phyloP scores from a whole-genome alignment of 139 green algal genomes.

The Mesotaenium endlicherianum region DNA sequence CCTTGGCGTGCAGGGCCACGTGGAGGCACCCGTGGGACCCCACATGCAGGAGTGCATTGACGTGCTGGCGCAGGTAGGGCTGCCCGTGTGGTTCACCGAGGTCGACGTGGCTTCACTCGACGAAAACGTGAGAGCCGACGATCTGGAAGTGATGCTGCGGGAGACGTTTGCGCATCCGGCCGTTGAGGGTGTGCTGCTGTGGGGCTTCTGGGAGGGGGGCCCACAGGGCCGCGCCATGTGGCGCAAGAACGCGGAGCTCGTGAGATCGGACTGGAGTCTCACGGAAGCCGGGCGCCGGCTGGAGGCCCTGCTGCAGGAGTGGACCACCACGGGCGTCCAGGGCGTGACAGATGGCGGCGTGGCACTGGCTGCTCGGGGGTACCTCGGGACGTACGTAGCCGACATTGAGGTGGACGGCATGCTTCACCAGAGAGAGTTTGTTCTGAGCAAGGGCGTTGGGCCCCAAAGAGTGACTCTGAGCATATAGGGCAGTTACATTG shows the following conservation, averaged over 20 bases:
- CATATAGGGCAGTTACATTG: not conserved
- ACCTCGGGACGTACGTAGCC: slow-evolving; percentile 32
- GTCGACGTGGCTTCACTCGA: slow-evolving; percentile 20
- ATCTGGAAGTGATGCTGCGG: slow-evolving; percentile 44
- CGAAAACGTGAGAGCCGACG: slow-evolving; percentile 34
- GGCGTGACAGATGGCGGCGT: slow-evolving; percentile 22
- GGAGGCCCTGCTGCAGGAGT: slow-evolving; percentile 26
- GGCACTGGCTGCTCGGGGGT: slow-evolving; percentile 5
- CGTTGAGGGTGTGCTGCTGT: slow-evolving; percentile 46
- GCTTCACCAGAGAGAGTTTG: not conserved
- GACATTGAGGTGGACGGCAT: not conserved
- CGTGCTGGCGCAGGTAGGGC: not conserved
- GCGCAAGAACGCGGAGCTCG: slow-evolving; percentile 2
- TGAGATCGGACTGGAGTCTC: slow-evolving; percentile 28
- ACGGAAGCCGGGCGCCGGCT: slow-evolving; percentile 30
- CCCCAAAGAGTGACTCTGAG: not conserved
- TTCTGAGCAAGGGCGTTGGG: not conserved
- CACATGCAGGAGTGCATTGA: slow-evolving; percentile 15
- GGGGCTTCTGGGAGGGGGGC: slow-evolving; percentile 48
- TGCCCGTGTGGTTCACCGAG: slow-evolving; percentile 48
- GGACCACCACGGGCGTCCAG: slow-evolving; percentile 7
- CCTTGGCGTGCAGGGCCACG: slow-evolving; percentile 35
- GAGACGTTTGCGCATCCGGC: slow-evolving; percentile 39
- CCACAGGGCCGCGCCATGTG: slow-evolving; percentile 2
- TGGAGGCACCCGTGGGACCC: slow-evolving; percentile 8